phyloP scores from a whole-genome alignment of 805 yeast genomes.

The Hyphopichia homilentoma region DNA sequence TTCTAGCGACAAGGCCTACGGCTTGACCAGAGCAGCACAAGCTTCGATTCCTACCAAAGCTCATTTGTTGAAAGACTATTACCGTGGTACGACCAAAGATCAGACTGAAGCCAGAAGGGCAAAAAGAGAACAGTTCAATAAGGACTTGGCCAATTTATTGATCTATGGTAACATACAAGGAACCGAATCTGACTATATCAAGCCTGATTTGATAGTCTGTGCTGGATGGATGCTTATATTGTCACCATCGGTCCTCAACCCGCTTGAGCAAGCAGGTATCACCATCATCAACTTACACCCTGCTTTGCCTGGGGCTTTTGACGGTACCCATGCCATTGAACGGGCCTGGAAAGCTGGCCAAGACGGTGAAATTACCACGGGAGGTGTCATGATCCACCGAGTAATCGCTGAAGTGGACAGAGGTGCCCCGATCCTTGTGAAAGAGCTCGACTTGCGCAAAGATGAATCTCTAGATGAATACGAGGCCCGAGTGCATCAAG shows the following conservation, averaged over 20 bases:
- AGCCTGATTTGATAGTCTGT: slow-evolving; percentile 88
- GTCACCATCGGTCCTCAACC: slow-evolving; percentile 69
- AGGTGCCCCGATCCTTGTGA: slow-evolving; percentile 85
- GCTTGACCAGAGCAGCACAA: slow-evolving; percentile 71
- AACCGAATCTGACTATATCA: slow-evolving; percentile 26
- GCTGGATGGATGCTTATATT: slow-evolving; percentile 98
- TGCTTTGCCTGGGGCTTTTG: slow-evolving; percentile 95
- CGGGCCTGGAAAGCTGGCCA: slow-evolving; percentile 96
- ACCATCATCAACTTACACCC: slow-evolving; percentile 94
- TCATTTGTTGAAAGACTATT: slow-evolving; percentile 71
- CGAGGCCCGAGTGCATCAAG: slow-evolving; percentile 74
- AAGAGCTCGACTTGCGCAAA: slow-evolving; percentile 64
- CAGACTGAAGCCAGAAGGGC: slow-evolving; percentile 51
- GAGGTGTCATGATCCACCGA: slow-evolving; percentile 95
- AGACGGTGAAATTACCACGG: slow-evolving; percentile 66
- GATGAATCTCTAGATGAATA: slow-evolving; percentile 78
- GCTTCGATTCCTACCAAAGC: slow-evolving; percentile 67
- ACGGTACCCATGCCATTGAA: slow-evolving; percentile 95
- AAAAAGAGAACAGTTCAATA: slow-evolving; percentile 71
- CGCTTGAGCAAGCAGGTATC: slow-evolving; percentile 55
- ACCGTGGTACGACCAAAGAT: slow-evolving; percentile 70
- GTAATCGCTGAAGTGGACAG: slow-evolving; percentile 95
- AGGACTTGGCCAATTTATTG: slow-evolving; percentile 70
- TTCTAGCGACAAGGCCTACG: slow-evolving; percentile 82
- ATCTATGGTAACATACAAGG: slow-evolving; percentile 45